Evolutionary conservation across 78 protist genomes (phyloP).

Genomic region (Mastigamoeba balamuthi): DNA sequence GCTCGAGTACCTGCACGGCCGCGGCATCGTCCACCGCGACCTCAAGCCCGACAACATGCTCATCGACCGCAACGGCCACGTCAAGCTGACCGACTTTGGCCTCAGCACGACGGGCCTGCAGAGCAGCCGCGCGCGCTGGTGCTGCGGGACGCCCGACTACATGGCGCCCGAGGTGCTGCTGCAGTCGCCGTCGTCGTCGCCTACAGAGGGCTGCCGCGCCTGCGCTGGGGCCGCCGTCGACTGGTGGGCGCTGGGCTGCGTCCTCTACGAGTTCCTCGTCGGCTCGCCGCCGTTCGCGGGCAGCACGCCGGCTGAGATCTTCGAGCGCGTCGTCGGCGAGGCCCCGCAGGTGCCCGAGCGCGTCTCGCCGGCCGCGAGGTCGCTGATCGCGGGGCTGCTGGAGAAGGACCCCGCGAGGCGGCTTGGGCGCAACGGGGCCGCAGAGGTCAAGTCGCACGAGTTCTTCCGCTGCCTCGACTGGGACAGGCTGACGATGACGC

Average conservation of each 20-base stretch:
- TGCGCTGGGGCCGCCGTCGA: conserved; percentile 44
- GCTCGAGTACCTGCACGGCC: conserved; percentile 41
- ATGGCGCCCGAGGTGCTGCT: conserved; percentile 88
- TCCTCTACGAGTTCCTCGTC: conserved; percentile 34
- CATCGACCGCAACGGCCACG: conserved; percentile 51
- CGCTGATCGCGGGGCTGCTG: conserved; percentile 37
- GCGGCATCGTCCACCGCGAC: conserved; percentile 50
- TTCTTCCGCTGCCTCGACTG: conserved; percentile 46
- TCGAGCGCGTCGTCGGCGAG: conserved; percentile 33
- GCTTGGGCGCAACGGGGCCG: conserved; percentile 38
- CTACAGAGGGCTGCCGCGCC: conserved; percentile 55
- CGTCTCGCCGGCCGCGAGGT: conserved; percentile 26
- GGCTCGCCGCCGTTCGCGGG: conserved; percentile 46
- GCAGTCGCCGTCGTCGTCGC: conserved; percentile 60
- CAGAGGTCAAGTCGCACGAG: conserved; percentile 50
- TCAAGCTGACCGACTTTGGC: conserved; percentile 56
- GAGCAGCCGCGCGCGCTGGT: conserved; percentile 23
- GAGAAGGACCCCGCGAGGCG: conserved; percentile 28
- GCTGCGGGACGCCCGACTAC: conserved; percentile 93
- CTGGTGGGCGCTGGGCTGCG: conserved; percentile 56
- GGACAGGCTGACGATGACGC: conserved; percentile 29
- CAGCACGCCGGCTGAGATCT: conserved; percentile 34
- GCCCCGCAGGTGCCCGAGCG: conserved; percentile 33
- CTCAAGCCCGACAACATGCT: conserved; percentile 51
- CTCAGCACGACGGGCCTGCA: conserved; percentile 25